A percentile compares a stretch with the other conserved stretches of the same genome.
phyloP scores from a whole-genome alignment of 352 stramenopile genomes.

The Globisporangium rhizosaccharum region DNA sequence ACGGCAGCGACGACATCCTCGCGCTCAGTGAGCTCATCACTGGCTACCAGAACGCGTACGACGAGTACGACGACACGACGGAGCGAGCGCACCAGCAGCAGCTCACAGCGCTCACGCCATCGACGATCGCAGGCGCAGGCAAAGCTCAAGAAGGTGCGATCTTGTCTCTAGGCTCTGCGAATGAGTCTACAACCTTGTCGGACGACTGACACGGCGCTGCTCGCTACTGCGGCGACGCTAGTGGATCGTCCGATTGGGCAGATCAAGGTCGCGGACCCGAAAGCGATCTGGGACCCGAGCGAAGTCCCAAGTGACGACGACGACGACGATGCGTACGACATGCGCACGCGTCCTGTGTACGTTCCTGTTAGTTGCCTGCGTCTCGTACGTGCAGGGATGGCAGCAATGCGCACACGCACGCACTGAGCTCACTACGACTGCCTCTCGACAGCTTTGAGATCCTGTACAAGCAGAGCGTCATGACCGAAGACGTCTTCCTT shows the following conservation, averaged over 20 bases:
- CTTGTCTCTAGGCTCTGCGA: neutral
- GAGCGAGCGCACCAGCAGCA: slow-evolving; percentile 7
- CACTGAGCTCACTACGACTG: neutral
- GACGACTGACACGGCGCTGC: neutral
- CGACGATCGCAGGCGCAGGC: slow-evolving; percentile 21
- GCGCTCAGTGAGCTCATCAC: slow-evolving; percentile 29
- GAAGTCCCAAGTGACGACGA: slow-evolving; percentile 74
- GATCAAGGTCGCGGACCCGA: slow-evolving; percentile 50
- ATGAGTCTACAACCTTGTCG: neutral
- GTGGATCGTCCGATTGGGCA: slow-evolving; percentile 65
- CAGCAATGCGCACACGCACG: neutral
- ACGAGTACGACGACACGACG: slow-evolving; percentile 11
- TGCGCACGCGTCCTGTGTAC: slow-evolving; percentile 42
- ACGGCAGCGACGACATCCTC: slow-evolving; percentile 21
- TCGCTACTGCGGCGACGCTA: slow-evolving; percentile 6
- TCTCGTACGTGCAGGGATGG: neutral
- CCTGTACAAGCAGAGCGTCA: slow-evolving; percentile 83
- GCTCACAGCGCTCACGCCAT: slow-evolving; percentile 19
- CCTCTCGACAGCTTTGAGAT: slow-evolving; percentile 51
- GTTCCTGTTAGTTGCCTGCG: neutral
- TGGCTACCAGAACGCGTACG: slow-evolving; percentile 10
- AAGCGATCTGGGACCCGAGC: slow-evolving; percentile 67
- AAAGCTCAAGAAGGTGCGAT: slow-evolving; percentile 27
- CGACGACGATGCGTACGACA: slow-evolving; percentile 62
- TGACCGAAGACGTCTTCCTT: slow-evolving; percentile 84